Percentiles rank a stretch among this genome's conserved stretches.
phyloP scores from a whole-genome alignment of 306 rosid genomes.

The Cicer arietinum region DNA sequence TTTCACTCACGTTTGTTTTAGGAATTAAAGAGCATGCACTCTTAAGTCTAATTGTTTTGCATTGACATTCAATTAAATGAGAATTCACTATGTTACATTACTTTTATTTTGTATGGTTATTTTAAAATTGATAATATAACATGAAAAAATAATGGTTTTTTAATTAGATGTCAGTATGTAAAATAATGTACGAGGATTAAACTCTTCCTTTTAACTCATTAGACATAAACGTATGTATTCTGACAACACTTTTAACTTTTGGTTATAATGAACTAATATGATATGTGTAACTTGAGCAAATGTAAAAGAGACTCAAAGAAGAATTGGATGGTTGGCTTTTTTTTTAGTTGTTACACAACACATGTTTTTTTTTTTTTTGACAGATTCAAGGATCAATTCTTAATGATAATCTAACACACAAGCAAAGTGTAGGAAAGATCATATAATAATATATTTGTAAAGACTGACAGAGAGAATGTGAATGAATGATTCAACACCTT shows the following conservation, averaged over 20 bases:
- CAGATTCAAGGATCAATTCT: slow-evolving; percentile 26
- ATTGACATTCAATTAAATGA: too few species aligned
- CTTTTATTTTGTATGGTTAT: too few species aligned
- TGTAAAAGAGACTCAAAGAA: not conserved
- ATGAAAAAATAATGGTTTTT: too few species aligned
- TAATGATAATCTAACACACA: slow-evolving; percentile 7
- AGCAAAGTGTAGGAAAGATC: slow-evolving; percentile 10
- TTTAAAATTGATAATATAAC: too few species aligned
- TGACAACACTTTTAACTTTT: not conserved
- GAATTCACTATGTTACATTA: too few species aligned
- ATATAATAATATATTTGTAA: not conserved
- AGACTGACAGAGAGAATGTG: not conserved
- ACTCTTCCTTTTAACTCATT: not conserved
- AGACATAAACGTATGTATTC: not conserved
- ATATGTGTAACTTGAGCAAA: not conserved
- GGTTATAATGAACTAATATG: too few species aligned
- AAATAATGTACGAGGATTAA: too few species aligned
- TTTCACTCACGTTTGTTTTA: too few species aligned
- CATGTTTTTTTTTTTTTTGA: not conserved
- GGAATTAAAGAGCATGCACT: too few species aligned
- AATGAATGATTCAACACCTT: slow-evolving; percentile 5
- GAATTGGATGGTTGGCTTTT: too few species aligned
- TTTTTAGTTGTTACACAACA: not conserved
- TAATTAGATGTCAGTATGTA: too few species aligned
- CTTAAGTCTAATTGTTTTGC: too few species aligned